Evolutionary conservation across 768 basidiomycete genomes (phyloP), one percentile per base, ranked within the genome.

Genomic region (Sarcomyxa edulis): DNA sequence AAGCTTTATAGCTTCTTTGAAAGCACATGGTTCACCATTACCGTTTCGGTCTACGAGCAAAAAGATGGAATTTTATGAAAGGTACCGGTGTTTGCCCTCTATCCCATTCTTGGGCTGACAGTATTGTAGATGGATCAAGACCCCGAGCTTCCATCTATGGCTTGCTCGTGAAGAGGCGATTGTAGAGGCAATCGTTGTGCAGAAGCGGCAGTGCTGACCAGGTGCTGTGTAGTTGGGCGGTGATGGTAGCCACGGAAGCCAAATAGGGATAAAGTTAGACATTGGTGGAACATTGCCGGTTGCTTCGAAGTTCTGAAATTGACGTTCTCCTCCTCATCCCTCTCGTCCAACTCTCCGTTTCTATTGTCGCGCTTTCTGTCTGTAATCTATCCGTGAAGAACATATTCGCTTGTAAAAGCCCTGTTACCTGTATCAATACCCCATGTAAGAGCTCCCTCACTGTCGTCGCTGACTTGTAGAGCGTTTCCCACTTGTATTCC

Each of bases 91-190:
- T n/a, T n/a, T n/a, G n/a, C n/a, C n/a, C n/a, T n/a, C n/a, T n/a
- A n/a, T n/a, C n/a, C n/a, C n/a, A n/a, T n/a, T n/a, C n/a, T n/a
- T n/a, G n/a, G n/a, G n/a, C n/a, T n/a, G n/a, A n/a, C n/a, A n/a
- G n/a, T 61, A 28, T 27, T 40, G 21, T 21, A 66, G 69, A 35
- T 89, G 87, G 80, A 49, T 91, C 27, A 74, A 79, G 50, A 80
- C 79, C 2, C 81, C 84, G 2, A 74, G 78, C 6, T 92, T 92
- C 59, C 87, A 83, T 12, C 45, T 83, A 27, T 92, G 88, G 87
- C 63, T 92, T 19, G 80, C 81, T 8, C 68, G 69, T 45, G 87
- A 89, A 58, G 87, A 89, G 49, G 72, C 75, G 22, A 74, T 84
- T 33, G 78, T 89, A 28, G 70, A 76, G 41, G n/a, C 14, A 6